A percentile compares a stretch with the other conserved stretches of the same genome.
Evolutionary conservation across 495 filamentous ascomycete species (phyloP).

Genomic region (Chaetomium tenue): DNA sequence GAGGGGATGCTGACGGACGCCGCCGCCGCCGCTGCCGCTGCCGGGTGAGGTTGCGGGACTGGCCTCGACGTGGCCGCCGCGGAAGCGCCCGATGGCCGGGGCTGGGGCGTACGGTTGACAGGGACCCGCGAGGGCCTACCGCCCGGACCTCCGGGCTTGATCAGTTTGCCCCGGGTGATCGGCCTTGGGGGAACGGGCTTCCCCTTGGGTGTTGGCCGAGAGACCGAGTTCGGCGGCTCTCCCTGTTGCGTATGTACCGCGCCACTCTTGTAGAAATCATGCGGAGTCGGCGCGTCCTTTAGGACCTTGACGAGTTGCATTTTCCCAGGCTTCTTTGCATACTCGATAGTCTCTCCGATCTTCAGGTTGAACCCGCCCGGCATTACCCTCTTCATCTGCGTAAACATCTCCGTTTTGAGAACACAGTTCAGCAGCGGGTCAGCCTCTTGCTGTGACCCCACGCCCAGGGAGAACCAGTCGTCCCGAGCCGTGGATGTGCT

Average conservation of each 20-base stretch:
- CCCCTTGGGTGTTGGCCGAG: constrained; percentile 77
- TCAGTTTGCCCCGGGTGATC: constrained; percentile 84
- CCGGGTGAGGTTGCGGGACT: constrained; percentile 46
- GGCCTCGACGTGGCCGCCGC: constrained; percentile 40
- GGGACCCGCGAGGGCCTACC: constrained; percentile 70
- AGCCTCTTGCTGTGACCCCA: constrained; percentile 83
- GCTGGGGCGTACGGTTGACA: constrained; percentile 52
- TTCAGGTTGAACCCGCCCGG: constrained; percentile 78
- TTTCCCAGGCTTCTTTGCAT: constrained; percentile 98
- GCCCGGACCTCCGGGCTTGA: constrained; percentile 83
- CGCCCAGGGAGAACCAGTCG: constrained; percentile 92
- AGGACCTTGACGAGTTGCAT: constrained; percentile 78
- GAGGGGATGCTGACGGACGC: constrained; percentile 36
- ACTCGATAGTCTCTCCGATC: constrained; percentile 82
- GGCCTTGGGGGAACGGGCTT: constrained; percentile 83
- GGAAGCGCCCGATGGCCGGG: constrained; percentile 36
- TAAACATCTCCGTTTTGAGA: constrained; percentile 97
- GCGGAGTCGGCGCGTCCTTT: constrained; percentile 73
- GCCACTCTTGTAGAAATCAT: constrained; percentile 91
- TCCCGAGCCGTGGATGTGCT: constrained; percentile 76
- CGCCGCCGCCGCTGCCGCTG: constrained; percentile 32
- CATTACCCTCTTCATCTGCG: constrained; percentile 72
- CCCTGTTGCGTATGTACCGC: constrained; percentile 83
- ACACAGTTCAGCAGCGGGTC: constrained; percentile 90
- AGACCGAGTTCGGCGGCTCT: constrained; percentile 78